Conservation (phyloP, 768 basidiomycete genomes). For the Hydnum rufescens region DNA sequence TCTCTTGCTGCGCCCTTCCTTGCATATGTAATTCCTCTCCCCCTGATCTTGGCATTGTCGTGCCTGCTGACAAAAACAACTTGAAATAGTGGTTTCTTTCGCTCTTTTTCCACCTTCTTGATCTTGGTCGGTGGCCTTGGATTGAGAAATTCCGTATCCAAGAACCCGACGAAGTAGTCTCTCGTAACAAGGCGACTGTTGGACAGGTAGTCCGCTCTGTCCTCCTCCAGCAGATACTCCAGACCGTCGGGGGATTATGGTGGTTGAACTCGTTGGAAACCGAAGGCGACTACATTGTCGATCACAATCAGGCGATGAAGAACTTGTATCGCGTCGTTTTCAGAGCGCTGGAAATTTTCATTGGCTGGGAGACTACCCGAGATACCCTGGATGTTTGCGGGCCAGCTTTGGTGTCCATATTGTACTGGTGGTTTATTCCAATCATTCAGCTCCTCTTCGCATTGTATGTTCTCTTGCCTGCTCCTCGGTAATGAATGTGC, state of each 20-base stretch:
- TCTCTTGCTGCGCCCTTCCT: slow-evolving; percentile 56
- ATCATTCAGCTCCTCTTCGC: slow-evolving; percentile 48
- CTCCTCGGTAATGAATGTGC: neutral
- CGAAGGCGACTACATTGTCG: slow-evolving; percentile 15
- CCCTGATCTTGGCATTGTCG: neutral
- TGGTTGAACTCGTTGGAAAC: slow-evolving; percentile 27
- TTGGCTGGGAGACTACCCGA: slow-evolving; percentile 23
- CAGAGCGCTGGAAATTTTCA: slow-evolving; percentile 16
- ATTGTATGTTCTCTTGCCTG: slow-evolving; percentile 40
- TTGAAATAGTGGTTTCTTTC: slow-evolving; percentile 43
- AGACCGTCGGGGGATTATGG: slow-evolving; percentile 52
- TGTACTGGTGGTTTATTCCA: slow-evolving; percentile 93
- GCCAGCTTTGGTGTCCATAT: slow-evolving; percentile 29
- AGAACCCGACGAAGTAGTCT: slow-evolving; percentile 57
- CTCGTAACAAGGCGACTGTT: slow-evolving; percentile 55
- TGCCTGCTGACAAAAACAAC: neutral
- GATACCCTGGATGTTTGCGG: slow-evolving; percentile 22
- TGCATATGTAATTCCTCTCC: slow-evolving; percentile 31
- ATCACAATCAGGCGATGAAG: slow-evolving; percentile 24
- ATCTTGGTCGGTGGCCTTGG: slow-evolving; percentile 54
- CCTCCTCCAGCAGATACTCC: slow-evolving; percentile 65
- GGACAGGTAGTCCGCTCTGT: slow-evolving; percentile 61
- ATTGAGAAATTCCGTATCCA: slow-evolving; percentile 77
- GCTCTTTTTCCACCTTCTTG: slow-evolving; percentile 62
- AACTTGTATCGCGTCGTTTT: slow-evolving; percentile 22